Percentiles rank a stretch among this genome's conserved stretches.
These are phyloP conservation scores for Saccharum officinarum DNA, from an alignment of 176 grass and related monocot genomes.

Conservation along the genomic window DNA sequence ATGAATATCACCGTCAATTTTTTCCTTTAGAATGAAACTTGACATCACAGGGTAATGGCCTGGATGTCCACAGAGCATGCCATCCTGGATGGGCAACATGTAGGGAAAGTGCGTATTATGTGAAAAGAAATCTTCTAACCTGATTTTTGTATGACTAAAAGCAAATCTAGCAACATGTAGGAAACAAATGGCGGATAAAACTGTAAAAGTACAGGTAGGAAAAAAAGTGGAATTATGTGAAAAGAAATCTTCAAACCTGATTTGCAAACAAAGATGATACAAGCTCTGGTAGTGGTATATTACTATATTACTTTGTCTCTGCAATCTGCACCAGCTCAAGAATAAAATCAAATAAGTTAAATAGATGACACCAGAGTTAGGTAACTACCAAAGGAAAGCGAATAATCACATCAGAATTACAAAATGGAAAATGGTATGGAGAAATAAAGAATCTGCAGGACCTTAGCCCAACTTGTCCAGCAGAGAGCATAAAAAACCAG, in stretches of 20 bases:
- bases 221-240: neutral
- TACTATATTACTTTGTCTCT: neutral
- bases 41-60: neutral
- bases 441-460: neutral
- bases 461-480: neutral
- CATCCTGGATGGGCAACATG: neutral
- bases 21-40: neutral
- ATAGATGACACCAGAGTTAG: neutral
- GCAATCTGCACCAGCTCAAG: neutral
- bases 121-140: neutral
- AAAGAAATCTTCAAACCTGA: neutral
- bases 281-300: neutral
- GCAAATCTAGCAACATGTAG: neutral
- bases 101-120: neutral
- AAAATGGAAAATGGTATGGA: neutral
- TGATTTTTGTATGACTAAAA: neutral
- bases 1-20: neutral
- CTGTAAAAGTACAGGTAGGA: neutral
- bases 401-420: neutral
- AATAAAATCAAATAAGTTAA: conserved; percentile 3
- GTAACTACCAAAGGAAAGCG: neutral
- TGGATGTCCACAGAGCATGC: neutral
- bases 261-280: neutral
- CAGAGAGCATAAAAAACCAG: neutral
- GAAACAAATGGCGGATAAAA: neutral